Evolutionary conservation across 768 basidiomycete genomes (phyloP), one percentile per base, ranked within the genome.

Genomic region (Pleurotus tuoliensis): DNA sequence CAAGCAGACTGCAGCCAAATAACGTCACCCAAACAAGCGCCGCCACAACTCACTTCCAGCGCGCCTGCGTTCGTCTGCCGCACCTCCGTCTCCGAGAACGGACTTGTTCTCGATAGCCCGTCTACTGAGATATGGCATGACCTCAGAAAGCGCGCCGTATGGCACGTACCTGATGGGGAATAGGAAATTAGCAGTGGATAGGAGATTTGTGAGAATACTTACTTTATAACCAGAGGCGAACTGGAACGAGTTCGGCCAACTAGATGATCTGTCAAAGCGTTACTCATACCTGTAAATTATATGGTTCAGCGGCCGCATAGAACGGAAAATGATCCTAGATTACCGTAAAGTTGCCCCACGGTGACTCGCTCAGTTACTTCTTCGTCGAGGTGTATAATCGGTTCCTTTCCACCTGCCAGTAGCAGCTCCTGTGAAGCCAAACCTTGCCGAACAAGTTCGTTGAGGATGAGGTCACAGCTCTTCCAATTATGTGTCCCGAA

Each of bases 91-190:
- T 13, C 87, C 89, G 24, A 98, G 80, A 2, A 97, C 79, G 0
- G 87, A 87, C 70, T 93, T 95, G 75, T 98, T 97, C 83, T 97
- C 94, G 45, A 94, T 86, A 0, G 94, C 94, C 13, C 95, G 79
- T 30, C 94, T 81, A 40, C 87, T 81, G 7, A 97, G 80, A 68
- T 96, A 98, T 0, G 95, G 94, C 84, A 97, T 87, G 8, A 93
- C 89, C 63, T 91, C 88, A 1, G 76, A 71, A 6, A 92, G 72
- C 1, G 81, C 76, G 5, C 92, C 91, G 58, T 92, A 92, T 0
- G 90, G 92, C 12, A 92, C 76, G 61, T 90, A 87, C 69, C 79
- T 82, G 54, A 12, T 39, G 24, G 7, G 30, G 7, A 15, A 43
- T 56, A 24, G 51, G 58, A 40, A 9, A 27, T 38, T 49, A 24